phyloP scores from a whole-genome alignment of 805 yeast species.

The Candida michaelii region DNA sequence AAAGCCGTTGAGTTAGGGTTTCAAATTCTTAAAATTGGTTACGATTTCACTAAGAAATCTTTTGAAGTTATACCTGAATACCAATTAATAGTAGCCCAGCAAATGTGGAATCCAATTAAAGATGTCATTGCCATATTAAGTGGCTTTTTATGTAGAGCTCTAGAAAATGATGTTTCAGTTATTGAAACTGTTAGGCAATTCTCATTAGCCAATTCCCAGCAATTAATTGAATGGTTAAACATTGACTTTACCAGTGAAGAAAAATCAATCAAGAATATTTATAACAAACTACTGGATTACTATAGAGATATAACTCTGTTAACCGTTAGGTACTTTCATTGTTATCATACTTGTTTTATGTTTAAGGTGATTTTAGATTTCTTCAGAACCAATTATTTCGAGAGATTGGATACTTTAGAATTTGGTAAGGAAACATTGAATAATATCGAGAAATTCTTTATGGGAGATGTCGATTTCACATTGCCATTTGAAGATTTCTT shows the following conservation, averaged over 20 bases:
- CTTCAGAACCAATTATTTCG: neutral
- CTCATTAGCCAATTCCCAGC: neutral
- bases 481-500: neutral
- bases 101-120: constrained; percentile 3
- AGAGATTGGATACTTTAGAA: neutral
- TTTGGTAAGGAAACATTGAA: neutral
- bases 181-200: neutral
- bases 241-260: neutral
- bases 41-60: neutral
- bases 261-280: neutral
- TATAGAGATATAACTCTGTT: neutral
- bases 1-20: neutral
- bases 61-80: neutral
- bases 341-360: constrained; percentile 5
- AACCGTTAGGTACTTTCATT: constrained; percentile 1
- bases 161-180: neutral
- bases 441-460: neutral
- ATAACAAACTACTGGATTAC: neutral
- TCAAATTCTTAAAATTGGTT: neutral
- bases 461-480: neutral
- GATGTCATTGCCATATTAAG: neutral
- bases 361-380: constrained; percentile 1
- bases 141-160: constrained; percentile 1
- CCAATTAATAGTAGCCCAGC: constrained; percentile 1
- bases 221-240: neutral